Evolutionary conservation across 306 rosid genomes (phyloP).

Genomic region (Fagus crenata): DNA sequence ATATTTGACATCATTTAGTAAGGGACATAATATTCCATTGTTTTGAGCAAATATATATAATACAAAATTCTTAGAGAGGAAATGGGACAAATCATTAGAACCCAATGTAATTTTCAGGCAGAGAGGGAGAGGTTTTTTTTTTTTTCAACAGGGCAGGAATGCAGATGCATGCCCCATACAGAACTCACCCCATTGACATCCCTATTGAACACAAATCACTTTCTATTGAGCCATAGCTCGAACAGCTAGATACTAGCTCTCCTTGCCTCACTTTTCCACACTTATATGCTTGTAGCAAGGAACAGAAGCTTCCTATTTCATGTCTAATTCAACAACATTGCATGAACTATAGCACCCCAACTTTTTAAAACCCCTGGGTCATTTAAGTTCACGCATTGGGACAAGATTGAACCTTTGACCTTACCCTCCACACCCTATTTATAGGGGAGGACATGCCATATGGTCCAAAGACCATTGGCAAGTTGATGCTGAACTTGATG

Average conservation of each 20-base stretch:
- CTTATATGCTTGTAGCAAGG: neutral
- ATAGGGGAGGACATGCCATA: neutral
- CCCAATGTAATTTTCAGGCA: neutral
- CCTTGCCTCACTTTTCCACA: neutral
- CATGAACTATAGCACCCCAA: neutral
- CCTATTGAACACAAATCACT: neutral
- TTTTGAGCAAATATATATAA: neutral
- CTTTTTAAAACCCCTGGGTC: neutral
- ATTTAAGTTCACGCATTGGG: neutral
- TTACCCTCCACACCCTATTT: neutral
- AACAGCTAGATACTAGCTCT: neutral
- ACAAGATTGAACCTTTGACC: neutral
- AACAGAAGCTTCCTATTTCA: neutral
- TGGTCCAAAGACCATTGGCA: neutral
- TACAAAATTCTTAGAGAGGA: neutral
- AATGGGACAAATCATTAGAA: neutral
- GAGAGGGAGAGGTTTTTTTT: no score
- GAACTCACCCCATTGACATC: no score
- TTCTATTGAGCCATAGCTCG: neutral
- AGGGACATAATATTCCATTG: neutral
- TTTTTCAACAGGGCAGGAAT: no score
- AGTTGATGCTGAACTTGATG: neutral
- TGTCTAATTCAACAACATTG: neutral
- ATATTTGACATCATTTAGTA: conserved; percentile 30
- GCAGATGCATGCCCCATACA: no score